Base-by-base conservation (phyloP, 371 early-diverging fungal genomes). In the Phascolomyces articulosus region DNA sequence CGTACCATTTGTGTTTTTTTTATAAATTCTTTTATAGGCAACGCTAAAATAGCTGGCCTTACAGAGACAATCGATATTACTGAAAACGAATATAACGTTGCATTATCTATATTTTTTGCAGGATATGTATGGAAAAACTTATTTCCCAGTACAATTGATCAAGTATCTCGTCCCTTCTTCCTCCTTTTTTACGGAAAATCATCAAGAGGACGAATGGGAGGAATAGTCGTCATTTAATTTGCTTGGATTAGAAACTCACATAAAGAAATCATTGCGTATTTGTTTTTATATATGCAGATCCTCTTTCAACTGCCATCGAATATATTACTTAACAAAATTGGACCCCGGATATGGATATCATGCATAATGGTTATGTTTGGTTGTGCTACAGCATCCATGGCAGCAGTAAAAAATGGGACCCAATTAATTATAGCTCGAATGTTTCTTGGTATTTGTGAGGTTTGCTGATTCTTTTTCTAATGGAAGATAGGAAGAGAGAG, bases 381-480 rank as follows among this genome's bases (percentile, higher is more conserved):
- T 10, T 20, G 26, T 16, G 54, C 29, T 11, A 40, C 27, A 16
- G 63, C 56, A 20, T n/a, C 56, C 28, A 55, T 63, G 63, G 83
- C 83, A 23, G 78, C 77, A 1, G 66, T 70, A 20, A 51, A 56
- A 2, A 78, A 79, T 28, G 60, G 77, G n/a, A 69, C 77, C 8
- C 85, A 85, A 18, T 72, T 90, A 48, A 66, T 86, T 40, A 80
- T 78, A 1, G 61, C 80, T n/a, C 84, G 93, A 10, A 90, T 90
- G 72, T 88, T 91, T 59, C 70, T 90, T 44, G 93, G 93, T 40
- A 61, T 90, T 27, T 76, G 87, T 4, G 60, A 93, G 63, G 84
- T 34, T 34, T 34, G 34, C 11, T 34, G 11, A 34, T 11, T 34
- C 31, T 34, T 34, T 1, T 34, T 34, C 11, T 34, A 34, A 34